These are phyloP conservation scores for Phytopythium cucurbitacearum DNA, from an alignment of 352 stramenopile species.

Conservation along the genomic window DNA sequence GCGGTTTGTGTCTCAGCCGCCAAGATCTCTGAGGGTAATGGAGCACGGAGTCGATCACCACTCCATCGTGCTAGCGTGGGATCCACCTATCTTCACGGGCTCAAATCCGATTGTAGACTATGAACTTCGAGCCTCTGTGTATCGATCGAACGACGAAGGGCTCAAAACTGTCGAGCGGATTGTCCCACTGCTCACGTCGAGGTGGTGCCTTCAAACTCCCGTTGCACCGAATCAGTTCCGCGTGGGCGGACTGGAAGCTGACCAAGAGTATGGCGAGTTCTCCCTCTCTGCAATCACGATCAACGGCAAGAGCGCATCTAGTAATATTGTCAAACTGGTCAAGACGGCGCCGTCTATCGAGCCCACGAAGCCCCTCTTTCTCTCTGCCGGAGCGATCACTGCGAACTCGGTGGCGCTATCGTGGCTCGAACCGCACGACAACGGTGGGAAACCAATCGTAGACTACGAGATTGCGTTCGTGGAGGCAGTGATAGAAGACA, in stretches of 20 bases:
- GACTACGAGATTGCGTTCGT: conserved; percentile 69
- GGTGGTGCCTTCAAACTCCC: conserved; percentile 51
- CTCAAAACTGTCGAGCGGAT: conserved; percentile 1
- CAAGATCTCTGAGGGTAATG: conserved; percentile 44
- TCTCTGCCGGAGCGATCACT: conserved; percentile 42
- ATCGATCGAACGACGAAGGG: conserved; percentile 2
- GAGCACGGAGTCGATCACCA: conserved; percentile 32
- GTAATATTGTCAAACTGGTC: conserved; percentile 36
- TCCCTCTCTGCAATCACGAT: conserved; percentile 43
- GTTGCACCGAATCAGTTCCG: conserved; percentile 41
- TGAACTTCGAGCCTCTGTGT: conserved; percentile 41
- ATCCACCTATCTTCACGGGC: conserved; percentile 69
- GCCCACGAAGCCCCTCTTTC: conserved; percentile 42
- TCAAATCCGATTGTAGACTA: conserved; percentile 65
- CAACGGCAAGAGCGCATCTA: conserved; percentile 45
- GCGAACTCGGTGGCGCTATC: conserved; percentile 60
- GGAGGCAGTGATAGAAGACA: conserved; percentile 58
- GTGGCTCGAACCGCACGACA: conserved; percentile 57
- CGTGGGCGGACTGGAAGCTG: conserved; percentile 29
- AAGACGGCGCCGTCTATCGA: conserved; percentile 24
- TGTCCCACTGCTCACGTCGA: conserved; percentile 23
- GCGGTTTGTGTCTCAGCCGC: conserved; percentile 59
- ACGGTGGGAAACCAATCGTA: conserved; percentile 46
- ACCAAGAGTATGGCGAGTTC: conserved; percentile 48
- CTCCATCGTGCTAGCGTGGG: conserved; percentile 42